Percentiles rank a stretch among this genome's conserved stretches.
phyloP scores from a whole-genome alignment of 2,329 filamentous ascomycete genomes.

The Neopestalotiopsis sp. region DNA sequence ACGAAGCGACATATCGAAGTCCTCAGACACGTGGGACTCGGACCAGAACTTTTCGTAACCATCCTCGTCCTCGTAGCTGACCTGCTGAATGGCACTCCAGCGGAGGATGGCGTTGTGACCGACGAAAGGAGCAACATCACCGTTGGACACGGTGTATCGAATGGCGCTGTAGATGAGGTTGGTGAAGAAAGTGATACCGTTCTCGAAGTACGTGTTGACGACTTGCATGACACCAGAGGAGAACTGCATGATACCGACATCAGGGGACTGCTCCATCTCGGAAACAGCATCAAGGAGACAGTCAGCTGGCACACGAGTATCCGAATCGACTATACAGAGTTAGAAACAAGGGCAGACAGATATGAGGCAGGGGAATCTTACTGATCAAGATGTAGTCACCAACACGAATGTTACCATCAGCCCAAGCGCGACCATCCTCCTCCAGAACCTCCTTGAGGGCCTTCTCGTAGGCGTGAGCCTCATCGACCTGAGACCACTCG shows the following conservation, averaged over 20 bases:
- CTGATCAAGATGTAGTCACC: constrained; percentile 68
- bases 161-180: constrained; percentile 79
- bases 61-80: constrained; percentile 60
- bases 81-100: constrained; percentile 68
- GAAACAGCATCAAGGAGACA: constrained; percentile 72
- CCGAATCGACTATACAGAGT: constrained; percentile 59
- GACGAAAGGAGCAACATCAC: constrained; percentile 77
- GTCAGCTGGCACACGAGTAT: constrained; percentile 71
- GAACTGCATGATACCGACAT: constrained; percentile 75
- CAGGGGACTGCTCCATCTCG: constrained; percentile 73
- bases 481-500: constrained; percentile 47
- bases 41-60: constrained; percentile 75
- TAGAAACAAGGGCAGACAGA: constrained; percentile 9
- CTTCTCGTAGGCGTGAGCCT: constrained; percentile 53
- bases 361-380: constrained; percentile 22
- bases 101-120: constrained; percentile 79
- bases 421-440: constrained; percentile 61
- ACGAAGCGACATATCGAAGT: constrained; percentile 77
- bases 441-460: constrained; percentile 55
- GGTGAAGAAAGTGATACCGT: constrained; percentile 75
- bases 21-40: constrained; percentile 76
- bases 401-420: constrained; percentile 64
- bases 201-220: constrained; percentile 74
- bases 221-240: constrained; percentile 80
- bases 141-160: constrained; percentile 70